phyloP scores from a whole-genome alignment of 768 basidiomycete genomes.

The Filobasidium wieringae region DNA sequence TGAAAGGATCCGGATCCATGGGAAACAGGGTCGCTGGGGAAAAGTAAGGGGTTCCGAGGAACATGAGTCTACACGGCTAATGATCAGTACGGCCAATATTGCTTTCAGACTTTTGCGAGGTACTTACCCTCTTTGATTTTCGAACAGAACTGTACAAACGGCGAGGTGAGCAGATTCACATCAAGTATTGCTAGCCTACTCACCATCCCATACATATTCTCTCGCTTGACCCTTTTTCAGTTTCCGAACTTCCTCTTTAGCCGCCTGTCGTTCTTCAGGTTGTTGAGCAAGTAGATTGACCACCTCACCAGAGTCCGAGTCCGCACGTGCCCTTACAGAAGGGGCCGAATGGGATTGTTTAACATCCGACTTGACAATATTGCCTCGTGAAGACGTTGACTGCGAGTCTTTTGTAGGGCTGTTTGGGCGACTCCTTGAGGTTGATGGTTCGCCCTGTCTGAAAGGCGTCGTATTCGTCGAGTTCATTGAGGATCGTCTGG shows the following conservation, averaged over 20 bases:
- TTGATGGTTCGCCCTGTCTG: neutral
- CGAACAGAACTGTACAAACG: slow-evolving; percentile 8
- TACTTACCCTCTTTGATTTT: slow-evolving; percentile 16
- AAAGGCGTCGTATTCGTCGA: too few relatives aligned
- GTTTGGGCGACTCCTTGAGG: neutral
- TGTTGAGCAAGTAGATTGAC: neutral
- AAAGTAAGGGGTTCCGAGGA: slow-evolving; percentile 8
- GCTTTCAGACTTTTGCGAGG: neutral
- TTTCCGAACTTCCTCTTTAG: neutral
- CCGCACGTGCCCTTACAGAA: neutral
- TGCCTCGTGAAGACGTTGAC: too few relatives aligned
- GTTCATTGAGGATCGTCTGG: neutral
- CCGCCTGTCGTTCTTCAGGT: neutral
- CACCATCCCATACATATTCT: slow-evolving; percentile 10
- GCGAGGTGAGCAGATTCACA: neutral
- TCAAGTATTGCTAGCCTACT: neutral
- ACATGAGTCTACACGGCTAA: slow-evolving; percentile 3
- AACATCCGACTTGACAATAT: neutral
- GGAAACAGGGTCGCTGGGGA: slow-evolving; percentile 10
- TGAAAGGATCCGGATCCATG: slow-evolving; percentile 8
- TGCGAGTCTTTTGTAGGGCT: too few relatives aligned
- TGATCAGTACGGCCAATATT: neutral
- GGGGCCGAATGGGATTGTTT: neutral
- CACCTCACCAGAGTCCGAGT: neutral
- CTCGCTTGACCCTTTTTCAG: neutral